Evolutionary conservation across 129 eudicot species (phyloP).

Genomic region (Logfia minima): DNA sequence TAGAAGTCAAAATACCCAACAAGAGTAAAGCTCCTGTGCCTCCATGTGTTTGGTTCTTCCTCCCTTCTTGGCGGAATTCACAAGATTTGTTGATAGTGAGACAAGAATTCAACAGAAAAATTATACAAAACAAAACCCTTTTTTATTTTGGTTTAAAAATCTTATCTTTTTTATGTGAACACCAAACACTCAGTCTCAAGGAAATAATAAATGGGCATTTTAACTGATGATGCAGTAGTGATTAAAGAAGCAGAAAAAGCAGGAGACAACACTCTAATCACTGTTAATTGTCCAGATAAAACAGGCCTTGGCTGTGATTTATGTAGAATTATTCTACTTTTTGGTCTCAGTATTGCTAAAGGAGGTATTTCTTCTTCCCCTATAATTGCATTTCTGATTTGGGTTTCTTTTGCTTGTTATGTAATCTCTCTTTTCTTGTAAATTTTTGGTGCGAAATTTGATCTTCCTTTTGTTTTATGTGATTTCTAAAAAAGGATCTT

Average conservation of each 20-base stretch:
- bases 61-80: slow-evolving; percentile 26
- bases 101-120: neutral
- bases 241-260: slow-evolving; percentile 47
- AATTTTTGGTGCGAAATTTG: neutral
- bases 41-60: slow-evolving; percentile 29
- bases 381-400: neutral
- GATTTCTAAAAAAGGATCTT: slow-evolving; percentile 19
- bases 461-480: slow-evolving; percentile 10
- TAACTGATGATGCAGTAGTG: slow-evolving; percentile 60
- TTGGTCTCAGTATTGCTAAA: slow-evolving; percentile 66
- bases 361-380: slow-evolving; percentile 47
- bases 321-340: slow-evolving; percentile 56
- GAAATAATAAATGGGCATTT: slow-evolving; percentile 48
- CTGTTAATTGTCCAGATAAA: slow-evolving; percentile 73
- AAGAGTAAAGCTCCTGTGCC: slow-evolving; percentile 21
- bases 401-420: neutral
- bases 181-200: slow-evolving; percentile 4
- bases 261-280: slow-evolving; percentile 58
- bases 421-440: neutral
- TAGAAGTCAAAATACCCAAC: slow-evolving; percentile 27
- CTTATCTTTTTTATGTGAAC: slow-evolving; percentile 32
- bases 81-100: slow-evolving; percentile 35
- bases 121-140: neutral
- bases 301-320: slow-evolving; percentile 78
- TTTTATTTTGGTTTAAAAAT: neutral